Base-by-base conservation (phyloP, 805 yeast species). In the Citeromyces matritensis region DNA sequence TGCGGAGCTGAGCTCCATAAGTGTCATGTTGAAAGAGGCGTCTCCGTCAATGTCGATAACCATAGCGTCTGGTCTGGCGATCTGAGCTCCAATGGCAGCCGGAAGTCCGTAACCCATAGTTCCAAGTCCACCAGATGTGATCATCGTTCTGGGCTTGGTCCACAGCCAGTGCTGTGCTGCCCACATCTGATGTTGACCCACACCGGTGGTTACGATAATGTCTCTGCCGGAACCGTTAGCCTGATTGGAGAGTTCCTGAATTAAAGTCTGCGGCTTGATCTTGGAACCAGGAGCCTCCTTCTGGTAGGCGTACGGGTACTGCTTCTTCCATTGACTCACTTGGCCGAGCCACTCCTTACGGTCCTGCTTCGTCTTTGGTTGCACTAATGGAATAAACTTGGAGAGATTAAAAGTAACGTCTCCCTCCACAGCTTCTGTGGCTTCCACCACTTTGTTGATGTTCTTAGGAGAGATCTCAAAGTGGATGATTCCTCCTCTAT, bases 161-260 rank as follows among this genome's bases (percentile, higher is more conserved):
- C 96, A 88, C 32, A 85, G 73, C 73, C 81, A 86, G 58, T 85
- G 86, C 63, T 91, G 98, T 19, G 97, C 97, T 25, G 97, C 93
- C 98, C 98, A 88, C 98, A 88, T 88, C 65, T 88, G 98, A 68
- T 88, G 98, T 66, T 91, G 98, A 38, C 98, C 98, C 33, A 91
- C 97, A 67, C 98, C 98, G 24, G 98, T 91, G 33, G 97, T 80
- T 44, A 88, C 78, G 45, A 86, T 72, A 36, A 83, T 85, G 44
- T 81, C 86, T 48, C 72, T 81, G 40, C 63, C 64, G 34, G 68
- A 65, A 33, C 61, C 69, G 31, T 60, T 55, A 23, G 85, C 75
- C 43, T 85, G 76, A 39, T 72, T 67, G 3, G 91, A 72, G 35
- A 91, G 67, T 56, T 82, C 88, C 29, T 65, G 55, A 40, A 91